A percentile compares a stretch with the other conserved stretches of the same genome.
phyloP scores from a whole-genome alignment of 257 asterid species.

The Echites panduratus region DNA sequence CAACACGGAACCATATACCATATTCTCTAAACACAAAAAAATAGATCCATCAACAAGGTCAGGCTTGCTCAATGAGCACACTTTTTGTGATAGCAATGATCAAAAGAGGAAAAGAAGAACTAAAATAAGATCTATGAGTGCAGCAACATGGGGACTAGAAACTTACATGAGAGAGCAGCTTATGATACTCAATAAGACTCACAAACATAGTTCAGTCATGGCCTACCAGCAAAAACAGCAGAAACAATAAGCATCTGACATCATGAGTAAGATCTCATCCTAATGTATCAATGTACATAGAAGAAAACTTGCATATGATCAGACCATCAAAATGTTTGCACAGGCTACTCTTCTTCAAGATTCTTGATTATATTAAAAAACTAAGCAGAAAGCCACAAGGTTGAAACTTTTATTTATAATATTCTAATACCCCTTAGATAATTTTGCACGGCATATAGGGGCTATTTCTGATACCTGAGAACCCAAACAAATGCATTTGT shows the following conservation, averaged over 20 bases:
- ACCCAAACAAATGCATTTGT: not conserved
- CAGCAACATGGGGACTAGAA: not conserved
- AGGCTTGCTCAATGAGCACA: not conserved
- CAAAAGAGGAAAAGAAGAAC: not conserved
- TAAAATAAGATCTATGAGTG: not conserved
- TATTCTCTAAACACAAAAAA: not conserved
- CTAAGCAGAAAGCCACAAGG: too few relatives aligned
- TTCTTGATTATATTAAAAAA: too few relatives aligned
- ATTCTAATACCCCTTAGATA: not conserved
- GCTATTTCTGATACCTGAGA: not conserved
- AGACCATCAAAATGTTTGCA: too few relatives aligned
- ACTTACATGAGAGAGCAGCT: conserved; percentile 6
- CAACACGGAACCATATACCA: not conserved
- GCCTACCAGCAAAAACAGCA: not conserved
- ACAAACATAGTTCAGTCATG: not conserved
- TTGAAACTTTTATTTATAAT: not conserved
- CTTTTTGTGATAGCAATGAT: not conserved
- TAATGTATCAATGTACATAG: not conserved
- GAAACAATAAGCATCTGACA: not conserved
- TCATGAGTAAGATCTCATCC: not conserved
- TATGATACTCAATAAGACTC: not conserved
- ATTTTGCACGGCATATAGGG: not conserved
- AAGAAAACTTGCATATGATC: not conserved
- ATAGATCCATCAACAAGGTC: not conserved
- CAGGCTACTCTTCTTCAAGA: too few relatives aligned